Evolutionary conservation across 2,329 filamentous ascomycete genomes (phyloP).

Genomic region (Trichoderma simmonsii): DNA sequence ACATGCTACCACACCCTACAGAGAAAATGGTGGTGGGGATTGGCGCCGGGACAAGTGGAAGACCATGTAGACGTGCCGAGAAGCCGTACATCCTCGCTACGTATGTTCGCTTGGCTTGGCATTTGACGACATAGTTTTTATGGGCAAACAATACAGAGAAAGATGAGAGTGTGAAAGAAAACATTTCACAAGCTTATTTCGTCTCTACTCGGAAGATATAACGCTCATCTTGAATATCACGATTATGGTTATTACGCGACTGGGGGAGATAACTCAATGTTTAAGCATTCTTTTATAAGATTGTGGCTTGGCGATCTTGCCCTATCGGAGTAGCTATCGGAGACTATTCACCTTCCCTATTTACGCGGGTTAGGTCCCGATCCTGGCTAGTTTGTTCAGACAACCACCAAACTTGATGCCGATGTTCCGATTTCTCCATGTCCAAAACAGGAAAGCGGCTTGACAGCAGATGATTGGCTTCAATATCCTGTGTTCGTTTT

Average conservation of each 20-base stretch:
- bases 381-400: neutral
- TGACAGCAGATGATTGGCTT: neutral
- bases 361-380: neutral
- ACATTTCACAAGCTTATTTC: neutral
- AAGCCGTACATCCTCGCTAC: neutral
- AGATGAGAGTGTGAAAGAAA: neutral
- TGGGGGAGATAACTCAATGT: neutral
- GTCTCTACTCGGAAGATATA: neutral
- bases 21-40: neutral
- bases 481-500: neutral
- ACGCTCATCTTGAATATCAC: neutral
- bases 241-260: neutral
- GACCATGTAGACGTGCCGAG: neutral
- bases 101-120: neutral
- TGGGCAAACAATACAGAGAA: neutral
- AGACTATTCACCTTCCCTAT: slow-evolving; percentile 1
- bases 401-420: neutral
- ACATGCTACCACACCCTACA: neutral
- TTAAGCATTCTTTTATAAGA: neutral
- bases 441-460: neutral
- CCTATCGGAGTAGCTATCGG: neutral
- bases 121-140: neutral
- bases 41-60: neutral
- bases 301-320: neutral
- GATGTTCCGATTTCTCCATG: slow-evolving; percentile 3